Evolutionary conservation across 108 stramenopile species (phyloP).

Genomic region (Cyclotella distinguenda): DNA sequence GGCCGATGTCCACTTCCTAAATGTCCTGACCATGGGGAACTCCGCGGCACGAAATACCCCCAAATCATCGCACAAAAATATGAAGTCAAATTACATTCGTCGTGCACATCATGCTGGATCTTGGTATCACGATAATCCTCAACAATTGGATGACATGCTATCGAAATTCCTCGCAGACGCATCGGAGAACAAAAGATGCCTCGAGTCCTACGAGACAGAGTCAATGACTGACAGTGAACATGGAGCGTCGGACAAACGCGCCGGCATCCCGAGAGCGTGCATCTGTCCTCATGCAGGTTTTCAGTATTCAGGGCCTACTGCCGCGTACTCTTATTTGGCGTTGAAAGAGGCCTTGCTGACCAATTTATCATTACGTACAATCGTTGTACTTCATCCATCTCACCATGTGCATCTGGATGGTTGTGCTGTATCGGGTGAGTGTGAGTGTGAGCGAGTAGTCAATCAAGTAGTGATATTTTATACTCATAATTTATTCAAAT

Average conservation of each 20-base stretch:
- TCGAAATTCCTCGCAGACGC: conserved; percentile 49
- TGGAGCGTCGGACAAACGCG: neutral
- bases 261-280: conserved; percentile 51
- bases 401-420: conserved; percentile 85
- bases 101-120: conserved; percentile 76
- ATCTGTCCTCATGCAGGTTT: conserved; percentile 87
- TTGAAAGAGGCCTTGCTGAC: conserved; percentile 46
- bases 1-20: no score
- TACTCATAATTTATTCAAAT: neutral
- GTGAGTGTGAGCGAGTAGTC: neutral
- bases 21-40: conserved; percentile 15
- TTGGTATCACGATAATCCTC: conserved; percentile 65
- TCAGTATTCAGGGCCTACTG: conserved; percentile 83
- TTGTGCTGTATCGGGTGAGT: conserved; percentile 71
- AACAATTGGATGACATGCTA: conserved; percentile 45
- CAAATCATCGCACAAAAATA: conserved; percentile 2
- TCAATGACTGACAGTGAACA: conserved; percentile 6
- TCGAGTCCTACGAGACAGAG: conserved; percentile 10
- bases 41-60: neutral
- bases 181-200: conserved; percentile 2
- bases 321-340: conserved; percentile 68
- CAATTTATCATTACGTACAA: conserved; percentile 23
- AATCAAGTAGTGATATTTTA: neutral
- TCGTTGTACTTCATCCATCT: conserved; percentile 71
- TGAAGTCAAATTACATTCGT: conserved; percentile 51